These are phyloP conservation scores for Cenchrus purpureus DNA, from an alignment of 176 grass and related monocot genomes.

Conservation along the genomic window DNA sequence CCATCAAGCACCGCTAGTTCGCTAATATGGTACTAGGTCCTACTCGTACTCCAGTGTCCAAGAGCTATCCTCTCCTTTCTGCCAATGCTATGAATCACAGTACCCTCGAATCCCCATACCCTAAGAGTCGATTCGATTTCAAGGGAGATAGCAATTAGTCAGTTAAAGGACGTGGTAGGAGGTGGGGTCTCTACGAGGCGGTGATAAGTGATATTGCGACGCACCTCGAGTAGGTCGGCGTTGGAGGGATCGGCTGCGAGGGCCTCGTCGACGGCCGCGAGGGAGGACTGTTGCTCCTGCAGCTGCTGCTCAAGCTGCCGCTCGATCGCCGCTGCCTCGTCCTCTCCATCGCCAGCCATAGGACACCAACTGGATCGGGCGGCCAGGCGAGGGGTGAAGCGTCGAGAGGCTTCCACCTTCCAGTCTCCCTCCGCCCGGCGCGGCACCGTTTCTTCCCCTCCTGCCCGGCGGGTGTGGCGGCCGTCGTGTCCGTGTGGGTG, in stretches of 20 bases:
- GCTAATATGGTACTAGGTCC: not conserved
- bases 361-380: not conserved
- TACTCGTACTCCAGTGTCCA: not conserved
- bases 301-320: conserved; percentile 84
- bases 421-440: not conserved
- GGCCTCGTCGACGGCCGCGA: conserved; percentile 81
- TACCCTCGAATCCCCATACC: conserved; percentile 3
- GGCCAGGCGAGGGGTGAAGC: not conserved
- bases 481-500: not conserved
- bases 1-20: not conserved
- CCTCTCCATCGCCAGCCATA: conserved; percentile 58
- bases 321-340: conserved; percentile 65
- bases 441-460: conserved; percentile 12
- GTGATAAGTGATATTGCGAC: not conserved
- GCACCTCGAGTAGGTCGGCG: conserved; percentile 72
- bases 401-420: not conserved
- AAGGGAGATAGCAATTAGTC: not conserved
- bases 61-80: not conserved
- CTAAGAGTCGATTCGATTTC: not conserved
- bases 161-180: not conserved
- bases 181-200: too few relatives aligned
- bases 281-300: conserved; percentile 83
- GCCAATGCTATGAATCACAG: not conserved
- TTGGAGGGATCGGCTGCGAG: conserved; percentile 77
- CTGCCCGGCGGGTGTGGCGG: not conserved